Evolutionary conservation across 345 rosid species (phyloP).

Genomic region (Dipteronia dyeriana): DNA sequence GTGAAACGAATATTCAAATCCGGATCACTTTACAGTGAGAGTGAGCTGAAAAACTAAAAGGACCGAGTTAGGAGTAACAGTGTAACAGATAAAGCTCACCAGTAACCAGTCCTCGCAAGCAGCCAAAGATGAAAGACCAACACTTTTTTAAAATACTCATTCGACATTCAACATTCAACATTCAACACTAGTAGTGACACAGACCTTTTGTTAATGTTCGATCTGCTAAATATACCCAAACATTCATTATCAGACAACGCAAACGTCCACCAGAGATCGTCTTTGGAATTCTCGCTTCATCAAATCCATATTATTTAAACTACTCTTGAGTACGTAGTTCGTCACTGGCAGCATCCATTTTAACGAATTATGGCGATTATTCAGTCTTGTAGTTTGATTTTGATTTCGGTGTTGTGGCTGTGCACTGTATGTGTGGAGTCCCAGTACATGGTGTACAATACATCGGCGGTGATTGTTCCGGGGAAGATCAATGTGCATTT

Average conservation of each 20-base stretch:
- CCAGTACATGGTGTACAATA: conserved; percentile 44
- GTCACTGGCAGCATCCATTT: neutral
- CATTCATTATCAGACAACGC: conserved; percentile 8
- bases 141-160: neutral
- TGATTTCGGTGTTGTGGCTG: conserved; percentile 21
- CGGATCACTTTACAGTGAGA: too few species aligned
- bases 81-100: neutral
- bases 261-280: neutral
- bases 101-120: neutral
- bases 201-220: neutral
- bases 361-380: conserved; percentile 25
- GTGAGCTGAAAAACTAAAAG: too few species aligned
- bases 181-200: neutral
- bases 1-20: too few species aligned
- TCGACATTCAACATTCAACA: too few species aligned
- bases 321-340: neutral
- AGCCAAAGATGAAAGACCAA: neutral
- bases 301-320: neutral
- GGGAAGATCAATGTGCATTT: conserved; percentile 62
- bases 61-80: neutral
- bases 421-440: conserved; percentile 32
- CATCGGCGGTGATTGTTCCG: conserved; percentile 37
- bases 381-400: conserved; percentile 12
- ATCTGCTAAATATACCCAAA: neutral
- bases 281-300: neutral